Evolutionary conservation across 208 protist genomes (phyloP).

Genomic region (Leishmania tarentolae): DNA sequence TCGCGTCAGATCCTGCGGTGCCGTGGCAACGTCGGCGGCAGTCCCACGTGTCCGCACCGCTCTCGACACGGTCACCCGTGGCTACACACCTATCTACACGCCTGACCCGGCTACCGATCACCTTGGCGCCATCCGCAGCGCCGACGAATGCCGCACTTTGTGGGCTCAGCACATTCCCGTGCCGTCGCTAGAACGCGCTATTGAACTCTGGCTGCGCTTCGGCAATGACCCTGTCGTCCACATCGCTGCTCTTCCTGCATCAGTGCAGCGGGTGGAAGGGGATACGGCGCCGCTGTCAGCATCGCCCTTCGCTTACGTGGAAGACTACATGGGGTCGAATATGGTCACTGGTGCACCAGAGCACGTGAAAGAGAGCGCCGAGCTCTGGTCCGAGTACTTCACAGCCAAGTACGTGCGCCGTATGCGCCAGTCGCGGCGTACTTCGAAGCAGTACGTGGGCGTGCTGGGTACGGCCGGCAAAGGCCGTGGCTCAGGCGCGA

Average conservation of each 20-base stretch:
- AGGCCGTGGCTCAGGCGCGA: slow-evolving; percentile 7
- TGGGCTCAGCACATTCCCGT: slow-evolving; percentile 55
- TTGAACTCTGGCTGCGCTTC: slow-evolving; percentile 82
- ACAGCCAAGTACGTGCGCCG: slow-evolving; percentile 42
- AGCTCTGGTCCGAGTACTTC: slow-evolving; percentile 70
- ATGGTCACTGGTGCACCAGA: slow-evolving; percentile 48
- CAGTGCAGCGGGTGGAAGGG: not conserved
- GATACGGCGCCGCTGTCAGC: not conserved
- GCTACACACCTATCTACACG: slow-evolving; percentile 82
- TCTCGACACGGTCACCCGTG: slow-evolving; percentile 22
- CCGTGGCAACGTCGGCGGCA: slow-evolving; percentile 3
- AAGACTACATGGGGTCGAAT: slow-evolving; percentile 91
- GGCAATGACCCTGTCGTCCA: slow-evolving; percentile 89
- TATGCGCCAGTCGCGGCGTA: slow-evolving; percentile 70
- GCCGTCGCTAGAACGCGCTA: slow-evolving; percentile 36
- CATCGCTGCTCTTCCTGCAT: slow-evolving; percentile 26
- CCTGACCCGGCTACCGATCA: slow-evolving; percentile 47
- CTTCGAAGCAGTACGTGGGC: slow-evolving; percentile 39
- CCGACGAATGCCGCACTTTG: slow-evolving; percentile 67
- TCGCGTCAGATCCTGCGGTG: slow-evolving; percentile 6
- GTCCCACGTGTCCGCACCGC: not conserved
- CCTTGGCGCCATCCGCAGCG: slow-evolving; percentile 40
- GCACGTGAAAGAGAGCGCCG: slow-evolving; percentile 64
- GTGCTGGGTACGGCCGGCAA: slow-evolving; percentile 27
- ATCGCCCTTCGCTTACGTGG: slow-evolving; percentile 80